These are phyloP conservation scores for Aphanomyces cochlioides DNA, from an alignment of 352 stramenopile genomes.

Conservation along the genomic window DNA sequence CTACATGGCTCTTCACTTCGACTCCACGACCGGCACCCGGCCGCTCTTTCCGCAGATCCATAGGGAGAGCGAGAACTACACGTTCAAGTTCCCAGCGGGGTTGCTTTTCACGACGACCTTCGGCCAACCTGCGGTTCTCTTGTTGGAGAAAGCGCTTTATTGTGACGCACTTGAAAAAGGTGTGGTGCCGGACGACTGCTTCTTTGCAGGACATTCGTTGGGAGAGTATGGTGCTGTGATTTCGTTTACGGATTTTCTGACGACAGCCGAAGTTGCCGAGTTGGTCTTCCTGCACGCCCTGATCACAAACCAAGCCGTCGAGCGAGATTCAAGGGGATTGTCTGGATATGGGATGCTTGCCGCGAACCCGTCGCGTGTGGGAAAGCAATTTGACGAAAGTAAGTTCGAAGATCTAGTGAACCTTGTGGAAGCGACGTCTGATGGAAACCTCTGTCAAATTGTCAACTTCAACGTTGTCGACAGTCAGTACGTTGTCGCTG, in stretches of 20 bases:
- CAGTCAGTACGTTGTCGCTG: slow-evolving; percentile 78
- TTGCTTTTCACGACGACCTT: slow-evolving; percentile 85
- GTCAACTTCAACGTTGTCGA: slow-evolving; percentile 85
- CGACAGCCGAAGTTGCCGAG: slow-evolving; percentile 70
- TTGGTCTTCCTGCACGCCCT: slow-evolving; percentile 77
- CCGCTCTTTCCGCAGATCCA: slow-evolving; percentile 79
- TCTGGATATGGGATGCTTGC: slow-evolving; percentile 87
- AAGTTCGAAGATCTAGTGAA: slow-evolving; percentile 54
- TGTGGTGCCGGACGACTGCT: slow-evolving; percentile 64
- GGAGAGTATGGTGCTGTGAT: slow-evolving; percentile 81
- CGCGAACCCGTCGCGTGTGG: slow-evolving; percentile 70
- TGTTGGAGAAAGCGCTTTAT: slow-evolving; percentile 82
- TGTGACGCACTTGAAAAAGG: slow-evolving; percentile 67
- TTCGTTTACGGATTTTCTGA: slow-evolving; percentile 63
- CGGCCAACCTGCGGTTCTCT: slow-evolving; percentile 73
- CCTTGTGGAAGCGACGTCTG: slow-evolving; percentile 46
- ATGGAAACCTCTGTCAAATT: slow-evolving; percentile 67
- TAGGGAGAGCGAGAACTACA: slow-evolving; percentile 69
- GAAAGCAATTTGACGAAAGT: slow-evolving; percentile 58
- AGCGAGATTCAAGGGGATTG: slow-evolving; percentile 50
- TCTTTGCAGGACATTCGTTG: slow-evolving; percentile 84
- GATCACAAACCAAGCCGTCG: slow-evolving; percentile 43
- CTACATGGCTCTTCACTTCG: slow-evolving; percentile 68
- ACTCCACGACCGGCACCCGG: slow-evolving; percentile 41
- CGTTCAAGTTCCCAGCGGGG: slow-evolving; percentile 64